Evolutionary conservation across 805 yeast species (phyloP).

Genomic region (Cyberlindnera galapagoensis): DNA sequence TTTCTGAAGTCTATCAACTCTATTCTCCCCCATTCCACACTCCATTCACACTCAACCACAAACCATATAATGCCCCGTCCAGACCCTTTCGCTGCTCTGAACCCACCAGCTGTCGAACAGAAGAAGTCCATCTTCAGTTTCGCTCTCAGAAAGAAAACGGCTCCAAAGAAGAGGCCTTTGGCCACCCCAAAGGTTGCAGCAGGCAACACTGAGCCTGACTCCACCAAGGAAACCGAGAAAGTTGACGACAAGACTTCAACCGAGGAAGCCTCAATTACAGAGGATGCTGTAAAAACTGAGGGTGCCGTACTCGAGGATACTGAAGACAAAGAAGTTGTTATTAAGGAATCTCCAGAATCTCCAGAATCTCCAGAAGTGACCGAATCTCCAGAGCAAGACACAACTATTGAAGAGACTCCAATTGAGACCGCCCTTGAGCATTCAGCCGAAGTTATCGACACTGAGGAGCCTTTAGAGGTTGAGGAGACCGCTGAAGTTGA

Average conservation of each 20-base stretch:
- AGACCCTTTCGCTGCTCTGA: conserved; percentile 13
- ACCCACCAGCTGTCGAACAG: conserved; percentile 6
- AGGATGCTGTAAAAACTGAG: background rate
- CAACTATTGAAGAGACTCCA: background rate
- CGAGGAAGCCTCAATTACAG: too few species aligned
- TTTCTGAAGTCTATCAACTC: too few species aligned
- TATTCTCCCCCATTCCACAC: too few species aligned
- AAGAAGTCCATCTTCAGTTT: conserved; percentile 16
- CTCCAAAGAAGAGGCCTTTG: conserved; percentile 1
- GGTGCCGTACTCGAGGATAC: background rate
- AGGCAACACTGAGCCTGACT: background rate
- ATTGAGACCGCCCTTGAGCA: too few species aligned
- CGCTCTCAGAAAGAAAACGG: conserved; percentile 9
- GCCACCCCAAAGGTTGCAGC: too few species aligned
- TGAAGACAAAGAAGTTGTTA: conserved; percentile 1
- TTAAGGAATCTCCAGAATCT: conserved; percentile 1
- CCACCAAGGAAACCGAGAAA: conserved; percentile 1
- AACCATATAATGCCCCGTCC: conserved; percentile 25
- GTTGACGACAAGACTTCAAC: background rate
- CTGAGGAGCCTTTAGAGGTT: conserved; percentile 1
- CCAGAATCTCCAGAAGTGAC: conserved; percentile 1
- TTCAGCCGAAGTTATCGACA: background rate
- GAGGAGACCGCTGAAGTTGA: background rate
- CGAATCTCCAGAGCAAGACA: background rate
- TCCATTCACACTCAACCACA: too few species aligned